A percentile compares a stretch with the other conserved stretches of the same genome.
phyloP scores from a whole-genome alignment of 2,329 filamentous ascomycete genomes.

The Fusarium algeriense region DNA sequence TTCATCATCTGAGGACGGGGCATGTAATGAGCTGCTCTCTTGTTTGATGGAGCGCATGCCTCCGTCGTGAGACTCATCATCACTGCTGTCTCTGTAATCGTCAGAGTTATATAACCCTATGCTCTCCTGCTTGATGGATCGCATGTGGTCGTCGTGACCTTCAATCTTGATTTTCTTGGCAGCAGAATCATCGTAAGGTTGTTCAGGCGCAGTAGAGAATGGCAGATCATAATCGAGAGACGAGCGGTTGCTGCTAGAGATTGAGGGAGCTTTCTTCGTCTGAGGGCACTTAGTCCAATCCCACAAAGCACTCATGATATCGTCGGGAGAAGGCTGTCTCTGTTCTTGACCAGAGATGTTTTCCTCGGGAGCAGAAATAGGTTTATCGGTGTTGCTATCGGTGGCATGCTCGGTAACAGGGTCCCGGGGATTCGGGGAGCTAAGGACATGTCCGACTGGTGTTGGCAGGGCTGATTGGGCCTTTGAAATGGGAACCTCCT shows the following conservation, averaged over 20 bases:
- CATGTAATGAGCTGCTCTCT: neutral
- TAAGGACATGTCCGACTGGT: neutral
- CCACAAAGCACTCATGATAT: neutral
- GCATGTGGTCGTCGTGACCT: neutral
- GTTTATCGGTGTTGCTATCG: neutral
- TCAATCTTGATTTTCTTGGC: constrained; percentile 15
- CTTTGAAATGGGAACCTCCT: neutral
- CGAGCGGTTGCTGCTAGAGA: neutral
- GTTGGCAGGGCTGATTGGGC: neutral
- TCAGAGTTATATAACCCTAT: neutral
- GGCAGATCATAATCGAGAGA: neutral
- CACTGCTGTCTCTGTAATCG: neutral
- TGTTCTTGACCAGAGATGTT: neutral
- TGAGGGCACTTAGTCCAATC: neutral
- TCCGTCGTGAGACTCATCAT: neutral
- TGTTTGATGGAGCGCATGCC: neutral
- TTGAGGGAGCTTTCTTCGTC: neutral
- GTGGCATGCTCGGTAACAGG: too few relatives aligned
- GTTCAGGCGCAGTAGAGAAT: constrained; percentile 17
- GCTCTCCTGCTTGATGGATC: constrained; percentile 11
- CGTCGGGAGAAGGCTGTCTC: neutral
- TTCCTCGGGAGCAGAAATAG: neutral
- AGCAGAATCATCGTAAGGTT: neutral
- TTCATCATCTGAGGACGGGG: neutral
- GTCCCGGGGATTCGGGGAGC: neutral